Percentiles rank a stretch among this genome's conserved stretches.
Evolutionary conservation across 805 yeast species (phyloP).

Genomic region (Crinitomyces ghanaensis): DNA sequence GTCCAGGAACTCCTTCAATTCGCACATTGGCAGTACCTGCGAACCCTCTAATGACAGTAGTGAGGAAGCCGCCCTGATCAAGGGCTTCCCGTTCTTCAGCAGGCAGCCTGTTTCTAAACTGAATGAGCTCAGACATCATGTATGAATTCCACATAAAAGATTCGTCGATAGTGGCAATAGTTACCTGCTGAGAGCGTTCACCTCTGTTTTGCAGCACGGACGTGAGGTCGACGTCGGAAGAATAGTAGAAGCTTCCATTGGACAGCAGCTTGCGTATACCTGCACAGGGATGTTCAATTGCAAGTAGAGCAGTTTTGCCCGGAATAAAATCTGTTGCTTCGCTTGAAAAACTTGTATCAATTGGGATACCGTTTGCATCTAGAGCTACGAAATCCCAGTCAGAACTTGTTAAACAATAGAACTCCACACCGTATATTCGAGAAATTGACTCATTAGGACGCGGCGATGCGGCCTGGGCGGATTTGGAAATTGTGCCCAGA

Average conservation of each 20-base stretch:
- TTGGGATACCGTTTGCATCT: conserved; percentile 58
- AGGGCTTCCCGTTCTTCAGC: conserved; percentile 44
- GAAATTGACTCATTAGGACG: conserved; percentile 68
- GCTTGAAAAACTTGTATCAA: conserved; percentile 25
- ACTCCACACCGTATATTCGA: conserved; percentile 76
- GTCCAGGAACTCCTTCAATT: conserved; percentile 29
- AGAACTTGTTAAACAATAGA: conserved; percentile 56
- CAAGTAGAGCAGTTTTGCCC: no score
- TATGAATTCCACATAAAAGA: conserved; percentile 97
- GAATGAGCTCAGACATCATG: conserved; percentile 71
- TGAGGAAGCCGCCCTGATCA: conserved; percentile 70
- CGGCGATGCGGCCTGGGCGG: conserved; percentile 71
- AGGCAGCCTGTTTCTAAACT: conserved; percentile 62
- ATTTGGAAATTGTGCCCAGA: conserved; percentile 68
- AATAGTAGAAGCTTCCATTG: conserved; percentile 86
- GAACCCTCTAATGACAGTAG: conserved; percentile 91
- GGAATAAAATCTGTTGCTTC: conserved; percentile 11
- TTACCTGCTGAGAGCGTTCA: conserved; percentile 4
- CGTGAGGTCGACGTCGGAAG: conserved; percentile 86
- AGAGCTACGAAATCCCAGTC: conserved; percentile 73
- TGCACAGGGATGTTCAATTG: conserved; percentile 81
- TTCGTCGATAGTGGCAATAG: conserved; percentile 45
- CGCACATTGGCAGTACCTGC: conserved; percentile 56
- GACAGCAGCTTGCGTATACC: conserved; percentile 66
- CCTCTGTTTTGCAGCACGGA: conserved; percentile 62